Conservation (phyloP, 768 basidiomycete species). For the Trametes maxima region DNA sequence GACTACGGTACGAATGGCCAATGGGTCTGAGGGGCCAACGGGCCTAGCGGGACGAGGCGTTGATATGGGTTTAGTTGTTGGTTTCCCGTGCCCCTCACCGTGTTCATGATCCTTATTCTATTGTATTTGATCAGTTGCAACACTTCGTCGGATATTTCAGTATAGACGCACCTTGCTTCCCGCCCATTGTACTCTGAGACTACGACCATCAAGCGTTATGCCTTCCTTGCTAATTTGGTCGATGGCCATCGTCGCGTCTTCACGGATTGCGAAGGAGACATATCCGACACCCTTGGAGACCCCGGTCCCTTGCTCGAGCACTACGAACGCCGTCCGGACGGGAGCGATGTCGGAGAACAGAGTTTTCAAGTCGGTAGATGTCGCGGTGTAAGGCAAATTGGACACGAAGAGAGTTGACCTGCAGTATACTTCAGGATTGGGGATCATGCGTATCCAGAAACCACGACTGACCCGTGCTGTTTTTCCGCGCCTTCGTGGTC, state of each 20-base stretch:
- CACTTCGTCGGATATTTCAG: not conserved
- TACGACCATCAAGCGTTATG: constrained; percentile 66
- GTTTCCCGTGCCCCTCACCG: constrained; percentile 39
- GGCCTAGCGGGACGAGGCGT: constrained; percentile 29
- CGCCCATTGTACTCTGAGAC: constrained; percentile 79
- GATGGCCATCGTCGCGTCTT: constrained; percentile 82
- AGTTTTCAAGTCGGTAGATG: constrained; percentile 87
- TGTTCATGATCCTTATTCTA: constrained; percentile 48
- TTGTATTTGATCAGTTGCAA: not conserved
- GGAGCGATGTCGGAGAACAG: constrained; percentile 96
- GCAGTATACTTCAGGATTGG: not conserved
- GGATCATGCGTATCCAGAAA: not conserved
- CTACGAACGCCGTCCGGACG: constrained; percentile 91
- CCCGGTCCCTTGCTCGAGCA: constrained; percentile 72
- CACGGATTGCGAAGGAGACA: constrained; percentile 85
- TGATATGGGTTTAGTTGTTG: constrained; percentile 39
- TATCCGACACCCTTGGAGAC: constrained; percentile 95
- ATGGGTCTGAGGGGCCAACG: constrained; percentile 58
- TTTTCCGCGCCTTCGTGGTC: constrained; percentile 4
- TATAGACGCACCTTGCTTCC: constrained; percentile 61
- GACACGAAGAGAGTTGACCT: constrained; percentile 92
- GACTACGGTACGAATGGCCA: constrained; percentile 82
- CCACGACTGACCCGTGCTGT: constrained; percentile 21
- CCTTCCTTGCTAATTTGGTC: constrained; percentile 65
- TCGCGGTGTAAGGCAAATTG: constrained; percentile 88